These are phyloP conservation scores for Dicorynia guianensis DNA, from an alignment of 306 rosid species.

Conservation along the genomic window DNA sequence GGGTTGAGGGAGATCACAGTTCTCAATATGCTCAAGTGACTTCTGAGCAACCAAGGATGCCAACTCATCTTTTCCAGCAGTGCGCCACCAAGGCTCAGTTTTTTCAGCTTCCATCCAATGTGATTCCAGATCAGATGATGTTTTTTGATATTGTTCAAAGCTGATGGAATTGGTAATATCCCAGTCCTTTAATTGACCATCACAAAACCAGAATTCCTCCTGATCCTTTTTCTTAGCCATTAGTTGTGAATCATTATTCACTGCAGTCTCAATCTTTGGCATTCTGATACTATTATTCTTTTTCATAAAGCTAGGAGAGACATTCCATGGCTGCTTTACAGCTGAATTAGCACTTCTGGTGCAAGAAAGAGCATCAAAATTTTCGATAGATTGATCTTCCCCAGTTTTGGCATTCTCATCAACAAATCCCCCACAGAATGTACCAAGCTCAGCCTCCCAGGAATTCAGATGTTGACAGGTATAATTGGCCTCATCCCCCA, in stretches of 20 bases:
- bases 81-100: constrained; percentile 83
- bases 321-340: constrained; percentile 45
- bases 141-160: constrained; percentile 52
- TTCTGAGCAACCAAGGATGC: constrained; percentile 84
- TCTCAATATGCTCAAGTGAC: constrained; percentile 73
- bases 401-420: constrained; percentile 39
- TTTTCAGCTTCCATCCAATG: constrained; percentile 62
- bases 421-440: constrained; percentile 45
- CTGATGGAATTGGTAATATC: constrained; percentile 53
- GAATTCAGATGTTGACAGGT: constrained; percentile 46
- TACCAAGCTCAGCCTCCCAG: constrained; percentile 54
- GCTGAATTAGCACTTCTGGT: constrained; percentile 34
- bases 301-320: constrained; percentile 47
- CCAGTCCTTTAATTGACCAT: constrained; percentile 58
- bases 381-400: constrained; percentile 45
- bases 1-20: constrained; percentile 91
- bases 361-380: constrained; percentile 42
- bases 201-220: constrained; percentile 54
- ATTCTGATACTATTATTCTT: constrained; percentile 33
- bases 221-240: constrained; percentile 52
- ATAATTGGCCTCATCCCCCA: constrained; percentile 53
- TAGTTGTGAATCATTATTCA: constrained; percentile 40
- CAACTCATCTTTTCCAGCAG: constrained; percentile 77
- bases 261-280: constrained; percentile 53
- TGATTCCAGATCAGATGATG: constrained; percentile 60